These are phyloP conservation scores for Tephrocybe sp. DNA, from an alignment of 768 basidiomycete species.

Conservation along the genomic window DNA sequence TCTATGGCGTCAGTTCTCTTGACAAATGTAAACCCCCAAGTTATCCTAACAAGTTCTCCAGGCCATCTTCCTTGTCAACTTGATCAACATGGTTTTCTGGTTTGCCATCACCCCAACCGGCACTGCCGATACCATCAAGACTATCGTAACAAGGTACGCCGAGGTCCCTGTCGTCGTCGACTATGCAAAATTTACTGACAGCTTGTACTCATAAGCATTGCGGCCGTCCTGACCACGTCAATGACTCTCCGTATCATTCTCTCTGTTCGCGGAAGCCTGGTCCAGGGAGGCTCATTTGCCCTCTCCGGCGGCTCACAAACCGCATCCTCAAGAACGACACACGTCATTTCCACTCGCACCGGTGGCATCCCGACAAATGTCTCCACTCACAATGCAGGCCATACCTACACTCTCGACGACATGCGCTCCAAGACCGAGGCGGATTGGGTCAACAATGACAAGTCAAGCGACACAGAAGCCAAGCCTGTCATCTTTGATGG, in stretches of 20 bases:
- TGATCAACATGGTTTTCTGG: conserved; percentile 85
- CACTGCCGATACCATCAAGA: conserved; percentile 66
- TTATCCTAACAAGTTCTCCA: conserved; percentile 16
- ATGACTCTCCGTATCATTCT: conserved; percentile 90
- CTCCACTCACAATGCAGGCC: conserved; percentile 30
- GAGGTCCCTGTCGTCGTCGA: not conserved
- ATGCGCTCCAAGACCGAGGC: conserved; percentile 48
- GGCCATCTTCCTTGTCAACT: conserved; percentile 79
- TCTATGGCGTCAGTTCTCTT: conserved; percentile 61
- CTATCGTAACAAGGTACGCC: conserved; percentile 67
- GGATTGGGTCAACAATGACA: conserved; percentile 43
- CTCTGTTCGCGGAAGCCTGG: conserved; percentile 75
- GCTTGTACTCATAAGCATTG: conserved; percentile 52
- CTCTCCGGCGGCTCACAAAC: conserved; percentile 44
- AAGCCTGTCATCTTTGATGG: conserved; percentile 36
- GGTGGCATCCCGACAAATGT: conserved; percentile 37
- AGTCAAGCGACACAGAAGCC: conserved; percentile 42
- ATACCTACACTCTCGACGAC: conserved; percentile 57
- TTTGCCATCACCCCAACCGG: conserved; percentile 75
- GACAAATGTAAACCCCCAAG: not conserved
- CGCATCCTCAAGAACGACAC: conserved; percentile 51
- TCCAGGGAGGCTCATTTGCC: conserved; percentile 69
- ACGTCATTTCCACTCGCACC: conserved; percentile 49
- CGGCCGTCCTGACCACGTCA: conserved; percentile 82
- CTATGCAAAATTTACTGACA: not conserved